Conservation (phyloP, 805 yeast species). For the Brettanomyces sp. region DNA sequence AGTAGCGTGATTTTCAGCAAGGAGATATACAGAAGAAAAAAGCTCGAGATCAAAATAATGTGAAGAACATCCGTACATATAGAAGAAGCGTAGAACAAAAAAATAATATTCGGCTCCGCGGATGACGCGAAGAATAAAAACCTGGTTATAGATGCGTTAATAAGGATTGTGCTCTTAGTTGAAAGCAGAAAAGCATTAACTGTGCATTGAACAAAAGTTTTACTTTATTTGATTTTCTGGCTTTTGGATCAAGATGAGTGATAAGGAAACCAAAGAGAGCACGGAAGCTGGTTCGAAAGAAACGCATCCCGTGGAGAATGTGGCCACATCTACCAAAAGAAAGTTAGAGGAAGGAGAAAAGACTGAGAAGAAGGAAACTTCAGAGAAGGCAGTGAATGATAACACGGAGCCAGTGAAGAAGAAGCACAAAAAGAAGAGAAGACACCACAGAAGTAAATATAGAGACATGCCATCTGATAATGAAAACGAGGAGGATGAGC, state of each 20-base stretch:
- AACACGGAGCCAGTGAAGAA: conserved; percentile 6
- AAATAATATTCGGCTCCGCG: too few species aligned
- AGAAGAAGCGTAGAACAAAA: too few species aligned
- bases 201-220: too few species aligned
- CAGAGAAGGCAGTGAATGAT: not conserved
- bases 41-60: too few species aligned
- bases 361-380: not conserved
- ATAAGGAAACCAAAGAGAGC: not conserved
- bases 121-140: too few species aligned
- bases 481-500: conserved; percentile 10
- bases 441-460: conserved; percentile 15
- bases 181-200: too few species aligned
- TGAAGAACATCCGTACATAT: too few species aligned
- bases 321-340: not conserved
- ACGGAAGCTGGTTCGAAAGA: conserved; percentile 3
- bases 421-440: conserved; percentile 7
- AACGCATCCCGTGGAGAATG: not conserved
- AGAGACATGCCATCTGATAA: conserved; percentile 14
- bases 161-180: too few species aligned
- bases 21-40: too few species aligned
- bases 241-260: not conserved
- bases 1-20: too few species aligned
- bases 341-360: not conserved
- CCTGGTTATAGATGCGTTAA: too few species aligned
- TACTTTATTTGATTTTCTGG: too few species aligned